Base-by-base conservation (phyloP, 2,329 filamentous ascomycete genomes). In the Zymoseptoria tritici region DNA sequence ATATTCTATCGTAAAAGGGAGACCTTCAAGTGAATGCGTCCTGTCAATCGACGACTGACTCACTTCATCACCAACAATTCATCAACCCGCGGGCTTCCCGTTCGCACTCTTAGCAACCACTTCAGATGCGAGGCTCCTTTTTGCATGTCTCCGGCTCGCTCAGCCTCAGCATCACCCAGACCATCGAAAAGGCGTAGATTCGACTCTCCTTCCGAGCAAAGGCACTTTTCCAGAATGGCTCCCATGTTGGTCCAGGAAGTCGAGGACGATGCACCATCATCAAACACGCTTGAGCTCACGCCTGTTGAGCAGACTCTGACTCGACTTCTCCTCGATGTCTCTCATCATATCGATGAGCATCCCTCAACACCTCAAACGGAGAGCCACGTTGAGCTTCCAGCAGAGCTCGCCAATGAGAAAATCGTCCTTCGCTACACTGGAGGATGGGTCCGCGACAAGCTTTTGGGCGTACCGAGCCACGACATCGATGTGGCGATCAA, bases 401-500 rank as follows among this genome's bases (percentile, higher is more conserved):
- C 75, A 53, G 69, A 79, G 55, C 70, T 83, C 67, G 68, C 73
- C 59, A 73, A 76, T 29, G 72, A 80, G 61, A 78, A 78, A 49
- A 70, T 78, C 13, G 78, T 86, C 19, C 78, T 94, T 52, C 86
- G 90, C 55, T 93, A 89, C 83, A 90, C 90, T 0, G 90, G 90
- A 60, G 90, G 90, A 24, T 95, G 90, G 90, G 90, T 94, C 9
- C 86, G 90, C 49, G 90, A 95, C 77, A 92, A 90, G 76, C 81
- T 94, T 2, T 81, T 94, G 3, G 84, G 85, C 20, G 80, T 85
- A 11, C 80, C 80, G 60, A 91, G 87, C 69, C 82, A 92, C 71
- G 90, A 95, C 71, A 92, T 95, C 64, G 90, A 95, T 72, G 86
- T 90, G 7, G 89, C 89, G 57, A 90, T 95, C 78, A 92, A 91